A percentile compares a stretch with the other conserved stretches of the same genome.
Conservation (phyloP, 345 rosid genomes). For the Eucalyptus cladocalyx region DNA sequence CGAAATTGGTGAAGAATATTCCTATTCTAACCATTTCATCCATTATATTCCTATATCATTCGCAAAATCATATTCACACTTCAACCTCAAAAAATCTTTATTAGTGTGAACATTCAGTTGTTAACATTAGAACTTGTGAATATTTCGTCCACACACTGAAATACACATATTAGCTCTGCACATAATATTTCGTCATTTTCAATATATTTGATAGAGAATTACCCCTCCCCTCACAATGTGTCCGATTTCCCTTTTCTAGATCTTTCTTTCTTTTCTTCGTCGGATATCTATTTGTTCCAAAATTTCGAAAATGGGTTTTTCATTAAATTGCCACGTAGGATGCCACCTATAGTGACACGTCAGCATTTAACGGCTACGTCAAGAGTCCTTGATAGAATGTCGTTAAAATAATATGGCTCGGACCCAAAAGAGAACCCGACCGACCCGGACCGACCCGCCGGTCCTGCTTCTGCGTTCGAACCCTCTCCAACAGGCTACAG, state of each 20-base stretch:
- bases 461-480: background rate
- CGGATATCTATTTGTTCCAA: background rate
- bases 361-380: background rate
- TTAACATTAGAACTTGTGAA: background rate
- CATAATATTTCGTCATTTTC: background rate
- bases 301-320: background rate
- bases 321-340: background rate
- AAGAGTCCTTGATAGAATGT: background rate
- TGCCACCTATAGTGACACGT: background rate
- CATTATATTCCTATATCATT: background rate
- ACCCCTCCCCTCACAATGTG: background rate
- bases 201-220: background rate
- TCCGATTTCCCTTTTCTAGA: background rate
- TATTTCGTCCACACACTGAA: background rate
- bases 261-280: background rate
- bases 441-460: background rate
- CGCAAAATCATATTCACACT: background rate
- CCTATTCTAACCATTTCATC: background rate
- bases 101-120: accelerated
- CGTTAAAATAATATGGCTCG: background rate
- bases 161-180: background rate
- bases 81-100: background rate
- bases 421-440: background rate
- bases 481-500: background rate
- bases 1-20: background rate